Evolutionary conservation across 75 land plant genomes (phyloP), one percentile per base, ranked within the genome.

Genomic region (Ceratopteris richardii): DNA sequence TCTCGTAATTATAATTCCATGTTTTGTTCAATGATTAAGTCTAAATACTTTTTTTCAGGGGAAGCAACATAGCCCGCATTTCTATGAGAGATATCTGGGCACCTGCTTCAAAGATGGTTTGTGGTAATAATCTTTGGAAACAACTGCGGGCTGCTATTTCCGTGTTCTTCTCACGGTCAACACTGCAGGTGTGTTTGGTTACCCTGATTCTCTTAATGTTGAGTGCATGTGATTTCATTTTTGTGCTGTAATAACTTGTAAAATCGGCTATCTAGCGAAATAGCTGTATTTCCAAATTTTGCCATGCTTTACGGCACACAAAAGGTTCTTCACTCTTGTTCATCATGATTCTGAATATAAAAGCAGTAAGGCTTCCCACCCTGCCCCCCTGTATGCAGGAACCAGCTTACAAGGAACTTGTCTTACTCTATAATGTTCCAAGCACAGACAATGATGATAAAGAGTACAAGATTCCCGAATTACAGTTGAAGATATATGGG

Each of bases 341-440:
- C n/a, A n/a, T n/a, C n/a, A n/a, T n/a, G n/a, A n/a, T n/a, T n/a
- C n/a, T n/a, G n/a, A n/a, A n/a, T n/a, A n/a, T n/a, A n/a, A n/a
- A n/a, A n/a, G n/a, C n/a, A n/a, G n/a, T n/a, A n/a, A n/a, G n/a
- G n/a, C n/a, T n/a, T n/a, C n/a, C n/a, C n/a, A n/a, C n/a, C n/a
- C n/a, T n/a, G n/a, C n/a, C 31, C n/a, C 21, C 21, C 21, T 20
- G 2, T 26, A 44, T 65, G 64, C 68, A 92, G 84, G 98, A 93
- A 64, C 98, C 98, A 24, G 90, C 98, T 40, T 93, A 85, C 53
- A 68, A 83, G 57, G 90, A 89, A 75, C 67, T 93, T 58, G 85
- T 93, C 61, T 68, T 93, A 30, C 74, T 93, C 59, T 80, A 80
- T 64, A 71, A 76, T 16, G 61, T 64, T 17, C 58, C 74, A 36